Conservation (phyloP, 768 basidiomycete genomes). For the Amanita pallidorosea region DNA sequence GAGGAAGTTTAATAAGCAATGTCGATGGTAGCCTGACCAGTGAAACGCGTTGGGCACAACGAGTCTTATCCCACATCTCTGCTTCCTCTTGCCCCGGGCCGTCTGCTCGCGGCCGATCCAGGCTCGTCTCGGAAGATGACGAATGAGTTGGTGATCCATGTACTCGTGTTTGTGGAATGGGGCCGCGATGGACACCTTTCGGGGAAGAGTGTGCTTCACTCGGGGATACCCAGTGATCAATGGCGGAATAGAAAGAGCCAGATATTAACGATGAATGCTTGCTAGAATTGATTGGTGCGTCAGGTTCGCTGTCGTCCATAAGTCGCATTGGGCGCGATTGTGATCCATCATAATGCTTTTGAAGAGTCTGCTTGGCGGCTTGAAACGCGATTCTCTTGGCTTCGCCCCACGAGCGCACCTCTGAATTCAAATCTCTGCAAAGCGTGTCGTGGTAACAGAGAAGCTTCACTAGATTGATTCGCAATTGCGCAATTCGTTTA, state of each 20-base stretch:
- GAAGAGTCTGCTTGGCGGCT: slow-evolving; percentile 59
- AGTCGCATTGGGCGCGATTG: slow-evolving; percentile 22
- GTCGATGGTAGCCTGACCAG: slow-evolving; percentile 62
- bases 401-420: slow-evolving; percentile 52
- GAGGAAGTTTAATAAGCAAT: slow-evolving; percentile 13
- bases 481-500: slow-evolving; percentile 51
- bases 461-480: slow-evolving; percentile 65
- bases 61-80: slow-evolving; percentile 84
- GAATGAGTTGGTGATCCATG: not conserved
- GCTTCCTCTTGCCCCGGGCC: slow-evolving; percentile 46
- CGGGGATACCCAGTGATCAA: slow-evolving; percentile 43
- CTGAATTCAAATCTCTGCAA: slow-evolving; percentile 61
- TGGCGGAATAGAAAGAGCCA: slow-evolving; percentile 61
- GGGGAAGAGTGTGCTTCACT: slow-evolving; percentile 19
- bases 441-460: slow-evolving; percentile 72
- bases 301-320: slow-evolving; percentile 8
- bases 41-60: slow-evolving; percentile 77
- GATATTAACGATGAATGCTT: slow-evolving; percentile 34
- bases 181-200: not conserved
- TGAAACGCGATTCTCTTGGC: slow-evolving; percentile 64
- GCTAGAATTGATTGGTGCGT: slow-evolving; percentile 15
- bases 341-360: slow-evolving; percentile 28
- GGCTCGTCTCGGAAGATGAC: slow-evolving; percentile 7
- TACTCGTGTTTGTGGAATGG: not conserved
- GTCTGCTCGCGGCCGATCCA: not conserved